Evolutionary conservation across 2,329 filamentous ascomycete genomes (phyloP), one percentile per base, ranked within the genome.

Genomic region (Trichoderma oligosporum): DNA sequence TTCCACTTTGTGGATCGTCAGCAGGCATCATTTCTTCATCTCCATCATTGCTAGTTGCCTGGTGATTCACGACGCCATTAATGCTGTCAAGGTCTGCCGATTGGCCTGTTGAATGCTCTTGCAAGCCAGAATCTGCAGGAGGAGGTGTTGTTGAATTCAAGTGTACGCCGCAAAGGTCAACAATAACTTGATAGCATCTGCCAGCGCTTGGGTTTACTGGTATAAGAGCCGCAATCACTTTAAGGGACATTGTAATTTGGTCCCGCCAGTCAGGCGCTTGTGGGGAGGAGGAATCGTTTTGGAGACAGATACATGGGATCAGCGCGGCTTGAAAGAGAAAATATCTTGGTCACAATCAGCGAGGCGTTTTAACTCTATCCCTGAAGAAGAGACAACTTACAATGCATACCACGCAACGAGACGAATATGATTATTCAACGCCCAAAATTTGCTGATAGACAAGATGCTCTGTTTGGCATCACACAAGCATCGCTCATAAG

Each of bases 251-350:
- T 3, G 61, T 63, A 36, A 78, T 71, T 57, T 79, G 76, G 2
- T 65, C 61, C 7, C 72, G 68, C 76, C 76, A 79, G 55, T 70
- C 70, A 1, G 64, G 38, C 7, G 73, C 73, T 8, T 70, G 61
- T 2, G 66, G 56, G 1, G 74, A 71, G 6, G 63, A 61, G 0
- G 76, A 74, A 4, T 74, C 66, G 53, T 76, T 77, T 5, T 76
- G 73, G 2, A 79, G 68, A 56, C 75, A 78, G 9, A 78, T 73
- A 44, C 72, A 74, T 1, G 76, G 78, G 8, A 80, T 78, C 14
- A 80, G 65, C 2, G 73, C 74, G 0, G 77, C 76, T 56, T 79
- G 77, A 54, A 80, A 80, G 4, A 79, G 68, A 57, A 79, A 79
- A 61, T 77, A 79, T 36, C 76, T 72, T 20, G 0, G 39, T 14